Evolutionary conservation across 208 protist species (phyloP).

Genomic region (Crithidia bombi): DNA sequence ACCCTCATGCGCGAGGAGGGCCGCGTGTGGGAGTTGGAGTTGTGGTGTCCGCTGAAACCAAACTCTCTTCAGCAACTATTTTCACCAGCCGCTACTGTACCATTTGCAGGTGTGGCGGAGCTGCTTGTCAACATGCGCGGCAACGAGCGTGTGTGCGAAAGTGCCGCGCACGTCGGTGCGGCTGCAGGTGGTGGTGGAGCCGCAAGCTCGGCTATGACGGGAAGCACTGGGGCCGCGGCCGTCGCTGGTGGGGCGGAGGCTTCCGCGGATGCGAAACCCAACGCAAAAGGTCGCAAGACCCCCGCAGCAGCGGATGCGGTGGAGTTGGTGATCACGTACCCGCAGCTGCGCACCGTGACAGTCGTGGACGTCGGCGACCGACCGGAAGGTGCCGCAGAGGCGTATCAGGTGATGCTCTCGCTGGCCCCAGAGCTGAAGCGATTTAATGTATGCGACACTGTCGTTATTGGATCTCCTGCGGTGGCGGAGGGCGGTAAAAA

Average conservation of each 20-base stretch:
- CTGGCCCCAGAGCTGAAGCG: conserved; percentile 56
- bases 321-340: conserved; percentile 37
- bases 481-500: conserved; percentile 37
- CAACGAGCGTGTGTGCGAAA: conserved; percentile 40
- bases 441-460: conserved; percentile 76
- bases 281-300: conserved; percentile 22
- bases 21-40: conserved; percentile 63
- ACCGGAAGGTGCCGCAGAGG: conserved; percentile 39
- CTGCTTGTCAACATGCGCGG: conserved; percentile 65
- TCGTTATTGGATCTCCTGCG: conserved; percentile 34
- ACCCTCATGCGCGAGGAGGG: conserved; percentile 47
- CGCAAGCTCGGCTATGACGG: no score
- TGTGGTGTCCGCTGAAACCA: conserved; percentile 67
- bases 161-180: conserved; percentile 17
- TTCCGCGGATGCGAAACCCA: neutral
- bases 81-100: conserved; percentile 23
- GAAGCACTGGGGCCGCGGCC: neutral
- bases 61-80: conserved; percentile 47
- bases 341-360: conserved; percentile 55
- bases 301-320: conserved; percentile 23
- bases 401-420: conserved; percentile 38
- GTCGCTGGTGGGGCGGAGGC: neutral
- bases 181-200: neutral
- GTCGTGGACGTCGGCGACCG: conserved; percentile 65
- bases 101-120: conserved; percentile 52